A percentile compares a stretch with the other conserved stretches of the same genome.
Evolutionary conservation across 495 filamentous ascomycete species (phyloP).

Genomic region (Barbatosphaeria neglecta): DNA sequence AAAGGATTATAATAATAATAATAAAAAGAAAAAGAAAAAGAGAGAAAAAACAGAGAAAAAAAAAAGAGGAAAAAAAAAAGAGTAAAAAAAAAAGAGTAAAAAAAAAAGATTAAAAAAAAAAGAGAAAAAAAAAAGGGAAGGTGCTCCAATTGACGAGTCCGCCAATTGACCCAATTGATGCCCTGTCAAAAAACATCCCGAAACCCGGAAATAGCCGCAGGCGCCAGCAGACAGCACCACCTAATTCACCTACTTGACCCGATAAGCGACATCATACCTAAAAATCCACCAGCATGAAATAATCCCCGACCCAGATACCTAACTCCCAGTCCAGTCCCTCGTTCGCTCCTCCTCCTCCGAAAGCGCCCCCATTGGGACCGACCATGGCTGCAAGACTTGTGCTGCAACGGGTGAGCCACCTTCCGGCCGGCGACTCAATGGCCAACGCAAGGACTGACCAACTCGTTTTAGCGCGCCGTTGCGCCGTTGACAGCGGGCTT

Average conservation of each 20-base stretch:
- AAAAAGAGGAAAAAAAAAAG: no score
- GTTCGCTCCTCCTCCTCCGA: neutral
- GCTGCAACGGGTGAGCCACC: slow-evolving; percentile 30
- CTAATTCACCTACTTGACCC: no score
- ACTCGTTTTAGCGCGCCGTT: slow-evolving; percentile 22
- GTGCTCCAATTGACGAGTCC: no score
- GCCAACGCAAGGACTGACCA: neutral
- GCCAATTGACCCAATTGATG: no score
- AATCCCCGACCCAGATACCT: neutral
- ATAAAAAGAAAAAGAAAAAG: no score
- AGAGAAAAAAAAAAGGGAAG: no score
- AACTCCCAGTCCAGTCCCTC: slow-evolving; percentile 1
- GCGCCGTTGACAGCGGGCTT: slow-evolving; percentile 36
- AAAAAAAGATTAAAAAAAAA: no score
- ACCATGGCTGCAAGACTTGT: slow-evolving; percentile 43
- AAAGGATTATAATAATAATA: no score
- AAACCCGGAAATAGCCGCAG: slow-evolving; percentile 9
- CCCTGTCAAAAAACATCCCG: neutral
- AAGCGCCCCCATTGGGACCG: slow-evolving; percentile 26
- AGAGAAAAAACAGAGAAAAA: no score
- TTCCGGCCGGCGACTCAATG: neutral
- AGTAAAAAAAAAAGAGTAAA: no score
- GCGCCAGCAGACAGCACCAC: no score
- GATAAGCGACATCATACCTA: slow-evolving; percentile 2
- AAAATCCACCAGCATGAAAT: neutral